A percentile compares a stretch with the other conserved stretches of the same genome.
phyloP scores from a whole-genome alignment of 495 filamentous ascomycete genomes.

The Penicillium crystallinum region DNA sequence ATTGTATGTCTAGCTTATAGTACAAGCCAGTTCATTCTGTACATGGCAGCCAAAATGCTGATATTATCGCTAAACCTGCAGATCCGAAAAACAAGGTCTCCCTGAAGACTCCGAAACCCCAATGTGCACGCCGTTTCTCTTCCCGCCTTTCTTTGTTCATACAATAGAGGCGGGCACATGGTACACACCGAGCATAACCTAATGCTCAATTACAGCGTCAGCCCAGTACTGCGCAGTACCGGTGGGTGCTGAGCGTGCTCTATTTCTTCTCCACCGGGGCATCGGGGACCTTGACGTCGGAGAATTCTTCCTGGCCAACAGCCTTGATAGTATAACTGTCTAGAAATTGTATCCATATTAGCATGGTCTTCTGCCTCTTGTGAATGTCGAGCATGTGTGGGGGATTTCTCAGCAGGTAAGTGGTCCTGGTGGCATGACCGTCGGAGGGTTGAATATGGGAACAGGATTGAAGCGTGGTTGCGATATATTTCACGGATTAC shows the following conservation, averaged over 20 bases:
- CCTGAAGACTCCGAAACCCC: constrained; percentile 27
- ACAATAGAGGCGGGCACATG: constrained; percentile 11
- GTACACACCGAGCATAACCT: constrained; percentile 10
- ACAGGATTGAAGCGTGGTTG: not conserved
- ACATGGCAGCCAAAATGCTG: constrained; percentile 14
- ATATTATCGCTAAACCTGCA: constrained; percentile 16
- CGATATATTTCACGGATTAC: not conserved
- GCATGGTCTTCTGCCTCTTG: not conserved
- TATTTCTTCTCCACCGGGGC: constrained; percentile 45
- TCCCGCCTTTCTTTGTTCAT: not conserved
- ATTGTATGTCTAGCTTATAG: constrained; percentile 9
- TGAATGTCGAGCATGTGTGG: not conserved
- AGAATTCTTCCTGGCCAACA: constrained; percentile 95
- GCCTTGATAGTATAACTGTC: constrained; percentile 84
- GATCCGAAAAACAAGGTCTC: constrained; percentile 14
- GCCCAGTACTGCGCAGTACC: not conserved
- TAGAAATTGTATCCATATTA: constrained; percentile 27
- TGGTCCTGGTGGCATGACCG: constrained; percentile 6
- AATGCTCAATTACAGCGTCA: not conserved
- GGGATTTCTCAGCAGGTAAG: not conserved
- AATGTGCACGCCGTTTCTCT: constrained; percentile 17
- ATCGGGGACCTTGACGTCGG: constrained; percentile 84
- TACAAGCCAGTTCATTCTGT: constrained; percentile 16
- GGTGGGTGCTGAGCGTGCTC: not conserved
- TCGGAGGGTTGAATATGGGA: not conserved